Evolutionary conservation across 2,329 filamentous ascomycete species (phyloP), one percentile per base, ranked within the genome.

Genomic region (Stemphylium beticola): DNA sequence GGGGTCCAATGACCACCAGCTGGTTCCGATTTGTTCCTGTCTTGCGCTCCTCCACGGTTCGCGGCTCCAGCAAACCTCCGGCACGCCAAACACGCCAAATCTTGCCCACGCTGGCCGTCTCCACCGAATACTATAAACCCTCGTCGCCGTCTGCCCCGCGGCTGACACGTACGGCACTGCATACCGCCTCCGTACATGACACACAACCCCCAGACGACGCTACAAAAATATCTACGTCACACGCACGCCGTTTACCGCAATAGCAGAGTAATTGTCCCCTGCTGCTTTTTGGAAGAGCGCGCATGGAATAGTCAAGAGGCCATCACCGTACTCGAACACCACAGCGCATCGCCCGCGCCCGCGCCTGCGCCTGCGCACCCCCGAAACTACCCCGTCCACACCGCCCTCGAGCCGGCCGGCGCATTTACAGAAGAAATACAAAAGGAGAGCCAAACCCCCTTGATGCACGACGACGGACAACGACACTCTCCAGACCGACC

Each of bases 11-110:
- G 44, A 55, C 48, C 44, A 66, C 62, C 62, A 60, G 50, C 56
- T 65, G 66, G 64, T 71, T 69, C 70, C 70, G 70, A 68, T 55
- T 67, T 69, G 46, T 70, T 67, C 60, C 59, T 58, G 43, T 39
- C 42, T 40, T 31, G 2, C 40, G 31, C 29, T 43, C 42, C 11
- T 48, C 31, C 34, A 53, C 44, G 32, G 41, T 61, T 55, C 57
- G 61, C 59, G 60, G 55, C 53, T 55, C 54, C 50, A 60, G 55
- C 55, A 52, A 50, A 53, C 51, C 38, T 50, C 50, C 50, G 51
- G 57, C 31, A 22, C 59, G 41, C 48, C 57, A 45, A 38, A 58
- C 50, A 56, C 48, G 41, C 51, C 57, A 47, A 45, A 43, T 47
- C 34, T 42, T 43, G 26, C 12, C 17, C 53, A 40, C 43, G 45